Base-by-base conservation (phyloP, 192 early-diverging fungal genomes). In the Piromyces sp. region DNA sequence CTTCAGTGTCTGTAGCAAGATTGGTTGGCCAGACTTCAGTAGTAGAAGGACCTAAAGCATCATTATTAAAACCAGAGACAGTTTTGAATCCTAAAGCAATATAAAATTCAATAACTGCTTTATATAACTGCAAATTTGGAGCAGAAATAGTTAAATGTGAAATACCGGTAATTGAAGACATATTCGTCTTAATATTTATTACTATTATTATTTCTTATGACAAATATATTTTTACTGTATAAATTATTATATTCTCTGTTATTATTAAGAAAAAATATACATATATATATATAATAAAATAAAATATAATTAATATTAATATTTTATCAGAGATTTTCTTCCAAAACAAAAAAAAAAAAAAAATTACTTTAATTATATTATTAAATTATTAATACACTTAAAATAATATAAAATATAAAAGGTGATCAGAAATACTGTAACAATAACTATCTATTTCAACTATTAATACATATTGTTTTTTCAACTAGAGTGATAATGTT, bases 41-140 rank as follows among this genome's bases (percentile, higher is more conserved):
- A 78, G 58, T 85, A 84, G 11, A 84, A 84, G 51, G 51, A 68
- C 51, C 51, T 68, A 68, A 68, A 11, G 51, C 51, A 68, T 68
- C 51, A n/a, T n/a, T 68, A 28, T 68, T 68, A 17, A 89, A 82
- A 29, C 84, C 82, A 42, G 86, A 84, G 40, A 93, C 85, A 2
- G 85, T 86, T 79, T 83, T 84, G 78, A 92, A 90, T 22, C 93
- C 93, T 38, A 94, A 84, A 30, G 83, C 79, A 30, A 82, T 81
- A 83, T 94, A 94, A 82, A 94, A 92, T 16, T 82, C 81, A 22
- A 91, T 80, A 0, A 88, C 85, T 30, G 84, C 83, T 29, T 87
- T 80, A 31, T 68, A 68, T 68, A 68, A 68, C 26, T 68, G 51
- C 29, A 81, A 58, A 26, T 78, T 79, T 29, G 83, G 81, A 11